A percentile compares a stretch with the other conserved stretches of the same genome.
phyloP scores from a whole-genome alignment of 148 eudicot genomes.

The Selenicereus undatus region DNA sequence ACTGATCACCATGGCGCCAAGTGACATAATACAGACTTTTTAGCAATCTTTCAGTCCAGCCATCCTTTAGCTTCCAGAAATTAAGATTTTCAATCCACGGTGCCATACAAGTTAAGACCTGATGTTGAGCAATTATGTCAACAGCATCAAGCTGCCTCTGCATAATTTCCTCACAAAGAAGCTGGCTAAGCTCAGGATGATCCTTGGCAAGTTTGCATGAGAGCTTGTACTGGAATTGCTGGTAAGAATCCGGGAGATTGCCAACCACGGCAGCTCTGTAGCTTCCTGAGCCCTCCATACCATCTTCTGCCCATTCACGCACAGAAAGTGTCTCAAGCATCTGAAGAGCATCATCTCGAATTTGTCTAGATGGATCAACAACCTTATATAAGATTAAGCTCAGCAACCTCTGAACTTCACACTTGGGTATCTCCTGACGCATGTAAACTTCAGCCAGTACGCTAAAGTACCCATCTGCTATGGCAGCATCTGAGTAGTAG shows the following conservation, averaged over 20 bases:
- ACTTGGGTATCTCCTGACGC: conserved; percentile 99
- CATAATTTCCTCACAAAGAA: conserved; percentile 98
- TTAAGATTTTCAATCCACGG: conserved; percentile 99
- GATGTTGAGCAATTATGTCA: conserved; percentile 98
- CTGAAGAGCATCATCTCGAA: conserved; percentile 99
- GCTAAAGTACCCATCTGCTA: conserved; percentile 98
- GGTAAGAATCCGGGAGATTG: conserved; percentile 96
- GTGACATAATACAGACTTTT: conserved; percentile 95
- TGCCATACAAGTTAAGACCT: conserved; percentile 98
- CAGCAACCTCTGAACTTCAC: conserved; percentile 95
- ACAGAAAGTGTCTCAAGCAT: conserved; percentile 98
- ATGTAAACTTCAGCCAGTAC: conserved; percentile 99
- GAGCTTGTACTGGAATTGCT: conserved; percentile 96
- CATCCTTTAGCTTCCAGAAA: conserved; percentile 96
- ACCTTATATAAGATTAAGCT: conserved; percentile 97
- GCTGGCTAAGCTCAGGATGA: conserved; percentile 97
- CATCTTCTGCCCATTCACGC: conserved; percentile 98
- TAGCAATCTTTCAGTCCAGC: conserved; percentile 94
- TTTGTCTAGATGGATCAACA: conserved; percentile 97
- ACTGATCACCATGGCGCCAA: conserved; percentile 99
- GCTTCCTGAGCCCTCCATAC: conserved; percentile 80
- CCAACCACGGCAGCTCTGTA: conserved; percentile 99
- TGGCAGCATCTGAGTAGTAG: conserved; percentile 96
- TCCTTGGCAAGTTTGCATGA: conserved; percentile 99
- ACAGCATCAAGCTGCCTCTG: conserved; percentile 99